Conservation (phyloP, 768 basidiomycete species). For the Naganishia friedmannii region DNA sequence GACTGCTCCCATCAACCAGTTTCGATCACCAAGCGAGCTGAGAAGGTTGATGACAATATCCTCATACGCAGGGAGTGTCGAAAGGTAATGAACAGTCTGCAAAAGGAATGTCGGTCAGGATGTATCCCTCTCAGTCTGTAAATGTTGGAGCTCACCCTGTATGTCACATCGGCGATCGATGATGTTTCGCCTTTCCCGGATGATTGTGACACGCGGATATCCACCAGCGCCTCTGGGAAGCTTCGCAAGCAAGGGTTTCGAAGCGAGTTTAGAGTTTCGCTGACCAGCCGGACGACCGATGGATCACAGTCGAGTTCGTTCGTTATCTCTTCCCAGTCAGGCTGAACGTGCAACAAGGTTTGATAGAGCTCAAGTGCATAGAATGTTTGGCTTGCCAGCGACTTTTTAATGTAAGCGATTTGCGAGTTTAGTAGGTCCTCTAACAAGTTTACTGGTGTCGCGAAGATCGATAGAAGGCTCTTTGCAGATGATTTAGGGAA, state of each 20-base stretch:
- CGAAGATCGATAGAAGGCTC: slow-evolving; percentile 34
- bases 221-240: slow-evolving; percentile 50
- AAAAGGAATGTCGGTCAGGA: not conserved
- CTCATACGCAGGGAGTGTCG: slow-evolving; percentile 42
- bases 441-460: slow-evolving; percentile 19
- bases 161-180: slow-evolving; percentile 40
- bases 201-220: slow-evolving; percentile 36
- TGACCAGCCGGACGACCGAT: slow-evolving; percentile 1
- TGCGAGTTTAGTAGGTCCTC: slow-evolving; percentile 32
- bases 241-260: slow-evolving; percentile 35
- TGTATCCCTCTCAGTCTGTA: too few species aligned
- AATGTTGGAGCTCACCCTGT: slow-evolving; percentile 33
- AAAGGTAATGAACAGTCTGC: slow-evolving; percentile 43
- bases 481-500: slow-evolving; percentile 39
- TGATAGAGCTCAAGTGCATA: slow-evolving; percentile 46
- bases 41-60: slow-evolving; percentile 39
- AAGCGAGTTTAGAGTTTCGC: slow-evolving; percentile 6
- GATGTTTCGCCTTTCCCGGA: slow-evolving; percentile 31
- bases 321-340: slow-evolving; percentile 39
- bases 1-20: slow-evolving; percentile 51
- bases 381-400: slow-evolving; percentile 42
- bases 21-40: slow-evolving; percentile 44
- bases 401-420: slow-evolving; percentile 44
- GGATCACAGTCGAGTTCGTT: slow-evolving; percentile 35
- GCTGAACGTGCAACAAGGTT: slow-evolving; percentile 33